These are phyloP conservation scores for Hemileccinum rubropunctum DNA, from an alignment of 768 basidiomycete species.

Conservation along the genomic window DNA sequence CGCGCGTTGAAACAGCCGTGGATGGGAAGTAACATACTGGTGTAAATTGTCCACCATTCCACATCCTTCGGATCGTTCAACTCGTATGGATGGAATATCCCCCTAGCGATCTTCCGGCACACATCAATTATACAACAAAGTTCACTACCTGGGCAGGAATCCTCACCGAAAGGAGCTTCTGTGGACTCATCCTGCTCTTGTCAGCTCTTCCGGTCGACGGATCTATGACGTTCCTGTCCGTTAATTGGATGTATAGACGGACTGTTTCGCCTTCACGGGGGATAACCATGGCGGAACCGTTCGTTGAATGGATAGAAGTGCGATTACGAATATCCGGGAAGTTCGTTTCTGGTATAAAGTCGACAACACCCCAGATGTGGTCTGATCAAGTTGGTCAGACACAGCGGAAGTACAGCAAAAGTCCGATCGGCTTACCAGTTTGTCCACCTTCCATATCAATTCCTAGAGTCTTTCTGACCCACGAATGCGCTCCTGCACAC, in stretches of 20 bases:
- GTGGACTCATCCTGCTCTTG: slow-evolving; percentile 47
- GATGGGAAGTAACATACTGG: slow-evolving; percentile 41
- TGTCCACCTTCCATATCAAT: slow-evolving; percentile 47
- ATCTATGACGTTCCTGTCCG: slow-evolving; percentile 44
- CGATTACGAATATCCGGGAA: slow-evolving; percentile 75
- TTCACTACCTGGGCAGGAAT: background rate
- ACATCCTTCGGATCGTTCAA: slow-evolving; percentile 46
- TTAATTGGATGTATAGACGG: slow-evolving; percentile 69
- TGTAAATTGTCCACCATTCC: slow-evolving; percentile 75
- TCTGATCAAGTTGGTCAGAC: slow-evolving; percentile 38
- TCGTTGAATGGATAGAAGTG: slow-evolving; percentile 62
- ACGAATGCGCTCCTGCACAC: slow-evolving; percentile 41
- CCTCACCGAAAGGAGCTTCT: slow-evolving; percentile 51
- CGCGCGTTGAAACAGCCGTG: background rate
- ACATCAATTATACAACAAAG: background rate
- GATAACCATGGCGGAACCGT: slow-evolving; percentile 71
- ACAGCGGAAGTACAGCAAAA: background rate
- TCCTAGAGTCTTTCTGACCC: slow-evolving; percentile 44
- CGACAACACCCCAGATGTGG: slow-evolving; percentile 82
- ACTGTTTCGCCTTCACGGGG: slow-evolving; percentile 69
- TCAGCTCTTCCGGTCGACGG: slow-evolving; percentile 49
- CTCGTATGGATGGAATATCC: slow-evolving; percentile 54
- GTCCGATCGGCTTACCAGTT: slow-evolving; percentile 32
- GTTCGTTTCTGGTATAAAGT: slow-evolving; percentile 65
- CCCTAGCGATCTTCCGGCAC: slow-evolving; percentile 47